phyloP scores from a whole-genome alignment of 148 eudicot genomes.

The Rhododendron vialii region DNA sequence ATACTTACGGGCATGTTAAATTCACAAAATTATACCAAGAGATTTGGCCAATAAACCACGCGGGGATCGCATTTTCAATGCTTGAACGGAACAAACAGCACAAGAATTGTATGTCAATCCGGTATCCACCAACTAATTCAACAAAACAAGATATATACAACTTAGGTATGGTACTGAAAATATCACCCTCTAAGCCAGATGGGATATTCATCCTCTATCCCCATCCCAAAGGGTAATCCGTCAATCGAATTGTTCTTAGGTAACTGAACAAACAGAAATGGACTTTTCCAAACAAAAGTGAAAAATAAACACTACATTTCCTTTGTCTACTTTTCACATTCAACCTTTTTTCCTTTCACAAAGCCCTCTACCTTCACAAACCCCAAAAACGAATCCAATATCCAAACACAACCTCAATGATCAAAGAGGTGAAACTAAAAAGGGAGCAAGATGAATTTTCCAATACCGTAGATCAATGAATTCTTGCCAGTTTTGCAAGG shows the following conservation, averaged over 20 bases:
- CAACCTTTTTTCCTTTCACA: neutral
- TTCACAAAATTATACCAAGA: neutral
- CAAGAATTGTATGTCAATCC: neutral
- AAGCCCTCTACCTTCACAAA: neutral
- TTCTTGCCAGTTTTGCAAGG: neutral
- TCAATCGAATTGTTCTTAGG: neutral
- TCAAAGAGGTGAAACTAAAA: neutral
- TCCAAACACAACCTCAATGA: neutral
- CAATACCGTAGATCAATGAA: neutral
- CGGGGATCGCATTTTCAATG: neutral
- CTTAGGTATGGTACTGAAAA: no score
- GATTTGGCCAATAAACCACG: neutral
- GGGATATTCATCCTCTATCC: no score
- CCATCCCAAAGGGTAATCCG: neutral
- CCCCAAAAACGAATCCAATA: neutral
- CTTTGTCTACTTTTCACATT: neutral
- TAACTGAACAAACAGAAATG: no score
- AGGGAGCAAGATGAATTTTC: neutral
- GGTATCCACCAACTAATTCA: no score
- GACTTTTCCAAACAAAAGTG: neutral
- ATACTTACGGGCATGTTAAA: neutral
- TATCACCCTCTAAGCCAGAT: no score
- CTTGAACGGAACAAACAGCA: neutral
- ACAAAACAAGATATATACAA: no score
- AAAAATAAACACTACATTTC: neutral